These are phyloP conservation scores for Emericellopsis cladophorae DNA, from an alignment of 2,329 filamentous ascomycete species.

Conservation along the genomic window DNA sequence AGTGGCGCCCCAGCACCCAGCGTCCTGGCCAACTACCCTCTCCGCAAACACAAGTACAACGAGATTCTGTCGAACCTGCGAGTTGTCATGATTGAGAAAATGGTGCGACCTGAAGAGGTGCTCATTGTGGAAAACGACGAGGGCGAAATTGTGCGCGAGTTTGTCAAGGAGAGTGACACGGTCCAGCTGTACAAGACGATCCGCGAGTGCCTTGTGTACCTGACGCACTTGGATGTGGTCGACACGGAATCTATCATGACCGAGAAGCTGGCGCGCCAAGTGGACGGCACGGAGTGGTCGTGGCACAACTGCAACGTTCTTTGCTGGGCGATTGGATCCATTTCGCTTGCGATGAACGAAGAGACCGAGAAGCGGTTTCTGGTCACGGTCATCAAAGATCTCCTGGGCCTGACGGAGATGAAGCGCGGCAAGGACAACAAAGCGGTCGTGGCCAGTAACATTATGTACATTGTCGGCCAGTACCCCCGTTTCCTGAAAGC, in stretches of 20 bases:
- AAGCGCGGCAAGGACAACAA: slow-evolving; percentile 99
- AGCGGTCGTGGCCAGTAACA: slow-evolving; percentile 95
- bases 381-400: slow-evolving; percentile 96
- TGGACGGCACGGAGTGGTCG: slow-evolving; percentile 93
- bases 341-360: slow-evolving; percentile 98
- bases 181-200: slow-evolving; percentile 99
- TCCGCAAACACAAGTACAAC: slow-evolving; percentile 96
- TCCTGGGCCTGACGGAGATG: slow-evolving; percentile 94
- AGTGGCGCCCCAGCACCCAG: slow-evolving; percentile 76
- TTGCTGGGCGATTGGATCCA: slow-evolving; percentile 98
- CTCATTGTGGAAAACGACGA: slow-evolving; percentile 99
- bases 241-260: slow-evolving; percentile 99
- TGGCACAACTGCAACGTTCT: slow-evolving; percentile 99
- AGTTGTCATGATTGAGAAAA: slow-evolving; percentile 99
- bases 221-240: slow-evolving; percentile 93
- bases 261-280: slow-evolving; percentile 89
- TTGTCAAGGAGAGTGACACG: slow-evolving; percentile 98
- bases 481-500: slow-evolving; percentile 97
- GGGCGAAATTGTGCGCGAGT: slow-evolving; percentile 96
- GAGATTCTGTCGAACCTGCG: slow-evolving; percentile 89
- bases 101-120: slow-evolving; percentile 96
- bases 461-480: slow-evolving; percentile 99
- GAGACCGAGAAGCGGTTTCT: slow-evolving; percentile 98
- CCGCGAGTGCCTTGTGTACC: slow-evolving; percentile 88
- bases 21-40: slow-evolving; percentile 77